Percentiles rank a stretch among this genome's conserved stretches.
Evolutionary conservation across 2,329 filamentous ascomycete genomes (phyloP).

Genomic region (Aspergillus nomiae): DNA sequence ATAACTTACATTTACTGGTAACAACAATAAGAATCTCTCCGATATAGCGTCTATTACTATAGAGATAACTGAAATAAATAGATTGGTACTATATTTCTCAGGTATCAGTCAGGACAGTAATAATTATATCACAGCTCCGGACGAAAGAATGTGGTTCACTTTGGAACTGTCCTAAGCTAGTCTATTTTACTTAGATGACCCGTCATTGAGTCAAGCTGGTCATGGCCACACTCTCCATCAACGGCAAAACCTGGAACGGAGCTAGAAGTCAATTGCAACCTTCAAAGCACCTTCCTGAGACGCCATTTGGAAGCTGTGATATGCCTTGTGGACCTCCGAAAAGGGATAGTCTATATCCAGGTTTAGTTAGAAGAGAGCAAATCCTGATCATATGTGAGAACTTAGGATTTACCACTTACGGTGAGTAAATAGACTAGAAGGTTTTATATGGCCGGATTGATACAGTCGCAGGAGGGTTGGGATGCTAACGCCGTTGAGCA

Average conservation of each 20-base stretch:
- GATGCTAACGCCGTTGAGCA: conserved; percentile 52
- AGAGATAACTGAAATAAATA: too few species aligned
- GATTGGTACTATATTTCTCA: too few species aligned
- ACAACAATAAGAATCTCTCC: too few species aligned
- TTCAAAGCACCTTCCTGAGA: neutral
- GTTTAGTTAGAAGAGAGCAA: neutral
- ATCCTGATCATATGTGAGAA: neutral
- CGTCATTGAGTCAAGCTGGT: too few species aligned
- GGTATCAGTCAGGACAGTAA: too few species aligned
- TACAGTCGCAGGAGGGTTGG: conserved; percentile 54
- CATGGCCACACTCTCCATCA: too few species aligned
- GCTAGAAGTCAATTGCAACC: neutral
- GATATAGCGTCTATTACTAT: too few species aligned
- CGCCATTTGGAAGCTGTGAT: neutral
- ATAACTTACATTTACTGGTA: too few species aligned
- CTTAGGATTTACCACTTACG: conserved; percentile 23
- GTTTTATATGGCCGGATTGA: conserved; percentile 44
- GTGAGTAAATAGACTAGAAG: conserved; percentile 50
- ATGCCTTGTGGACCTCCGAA: neutral
- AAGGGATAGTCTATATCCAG: neutral
- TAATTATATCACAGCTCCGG: neutral
- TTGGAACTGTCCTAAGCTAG: neutral
- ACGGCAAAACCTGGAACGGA: rapidly evolving
- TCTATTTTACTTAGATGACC: neutral
- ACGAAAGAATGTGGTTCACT: neutral